Evolutionary conservation across 2,329 filamentous ascomycete species (phyloP).

Genomic region (Pestalotiopsis sp.): DNA sequence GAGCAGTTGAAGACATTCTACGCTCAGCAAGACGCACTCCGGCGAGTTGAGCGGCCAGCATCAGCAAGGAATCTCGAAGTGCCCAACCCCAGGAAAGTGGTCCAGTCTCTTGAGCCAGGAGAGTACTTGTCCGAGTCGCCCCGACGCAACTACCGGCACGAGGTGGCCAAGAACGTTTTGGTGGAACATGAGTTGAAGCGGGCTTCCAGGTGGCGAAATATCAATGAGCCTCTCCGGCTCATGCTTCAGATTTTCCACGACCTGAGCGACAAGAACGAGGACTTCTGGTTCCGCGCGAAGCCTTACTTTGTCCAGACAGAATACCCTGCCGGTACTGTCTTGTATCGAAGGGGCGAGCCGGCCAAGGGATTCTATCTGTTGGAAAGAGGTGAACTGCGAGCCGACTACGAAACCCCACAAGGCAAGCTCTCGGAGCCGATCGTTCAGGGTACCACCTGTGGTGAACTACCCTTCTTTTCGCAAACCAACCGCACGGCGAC

Average conservation of each 20-base stretch:
- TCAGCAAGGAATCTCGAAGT: conserved; percentile 52
- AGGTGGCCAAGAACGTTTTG: conserved; percentile 77
- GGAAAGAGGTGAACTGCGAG: conserved; percentile 85
- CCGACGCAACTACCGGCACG: conserved; percentile 74
- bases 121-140: conserved; percentile 72
- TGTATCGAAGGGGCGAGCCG: conserved; percentile 78
- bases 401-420: conserved; percentile 89
- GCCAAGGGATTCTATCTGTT: conserved; percentile 89
- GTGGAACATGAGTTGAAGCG: conserved; percentile 64
- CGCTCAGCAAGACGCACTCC: conserved; percentile 66
- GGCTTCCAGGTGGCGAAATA: conserved; percentile 76
- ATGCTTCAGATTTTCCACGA: conserved; percentile 96
- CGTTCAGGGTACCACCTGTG: conserved; percentile 91
- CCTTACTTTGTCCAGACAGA: conserved; percentile 75
- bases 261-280: conserved; percentile 82
- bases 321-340: conserved; percentile 68
- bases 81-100: conserved; percentile 39
- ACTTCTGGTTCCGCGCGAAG: conserved; percentile 88
- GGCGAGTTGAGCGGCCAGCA: conserved; percentile 42
- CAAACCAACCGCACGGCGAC: conserved; percentile 87
- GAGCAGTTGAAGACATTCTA: conserved; percentile 85
- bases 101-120: conserved; percentile 31
- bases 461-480: conserved; percentile 94
- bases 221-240: conserved; percentile 87
- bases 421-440: conserved; percentile 90